Evolutionary conservation across 78 protist species (phyloP), one percentile per base, ranked within the genome.

Genomic region (Anaeramoeba ignava): DNA sequence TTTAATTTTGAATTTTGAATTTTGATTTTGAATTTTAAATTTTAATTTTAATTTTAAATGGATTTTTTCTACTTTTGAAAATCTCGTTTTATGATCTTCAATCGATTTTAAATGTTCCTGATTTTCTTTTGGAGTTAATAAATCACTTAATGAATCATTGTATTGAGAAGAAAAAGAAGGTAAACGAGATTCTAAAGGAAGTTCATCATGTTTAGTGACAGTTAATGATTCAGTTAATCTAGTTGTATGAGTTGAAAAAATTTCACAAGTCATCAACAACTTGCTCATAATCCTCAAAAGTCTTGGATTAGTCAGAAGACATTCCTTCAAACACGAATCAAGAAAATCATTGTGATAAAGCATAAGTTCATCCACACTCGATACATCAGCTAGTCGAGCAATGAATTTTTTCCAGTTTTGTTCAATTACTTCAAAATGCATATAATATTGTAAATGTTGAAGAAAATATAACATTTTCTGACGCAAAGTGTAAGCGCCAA

Each of bases 391-490:
- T 78, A 87, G 27, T 37, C 40, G 0, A 42, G 0, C 41, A 36
- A 33, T 12, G 31, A 89, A 3, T 79, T 2, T 33, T 79, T 38
- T 84, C 94, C 93, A 91, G 42, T 88, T 88, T 79, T 92, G 94
- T 79, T 92, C 94, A 2, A 92, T 33, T 17, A 93, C 96, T 87
- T 93, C 96, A 67, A 88, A 54, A 85, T 83, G 79, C 87, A 92
- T 82, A 84, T 90, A 93, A 78, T 88, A 83, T 73, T 88, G 84
- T 2, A 90, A 38, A 82, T 90, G 88, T 41, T 89, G 92, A 8
- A 93, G 81, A 83, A 92, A 91, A 79, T 93, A 93, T 36, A 89
- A 83, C 96, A 93, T 92, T 33, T 90, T 79, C 42, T 89, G 93
- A 31, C 91, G 54, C 0, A 92, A 91, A 12, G 40, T 3, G 80